phyloP scores from a whole-genome alignment of 2,329 filamentous ascomycete genomes.

The Clarireedia homoeocarpa region DNA sequence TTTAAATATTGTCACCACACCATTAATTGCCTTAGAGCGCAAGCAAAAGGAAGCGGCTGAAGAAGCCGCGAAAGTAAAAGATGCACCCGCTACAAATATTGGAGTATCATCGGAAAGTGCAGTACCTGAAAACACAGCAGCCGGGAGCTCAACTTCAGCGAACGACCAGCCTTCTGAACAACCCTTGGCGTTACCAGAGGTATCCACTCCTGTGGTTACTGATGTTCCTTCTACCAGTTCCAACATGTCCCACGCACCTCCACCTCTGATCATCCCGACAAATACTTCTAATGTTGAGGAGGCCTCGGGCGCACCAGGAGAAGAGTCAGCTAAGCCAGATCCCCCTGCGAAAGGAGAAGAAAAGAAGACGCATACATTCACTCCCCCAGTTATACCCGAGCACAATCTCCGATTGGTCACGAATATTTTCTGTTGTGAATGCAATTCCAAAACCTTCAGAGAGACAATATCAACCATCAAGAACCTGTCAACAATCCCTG shows the following conservation, averaged over 20 bases:
- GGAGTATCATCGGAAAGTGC: neutral
- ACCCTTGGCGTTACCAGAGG: neutral
- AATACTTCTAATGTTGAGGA: neutral
- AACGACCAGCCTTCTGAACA: neutral
- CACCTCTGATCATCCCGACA: neutral
- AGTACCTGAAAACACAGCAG: constrained; percentile 9
- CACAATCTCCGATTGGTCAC: constrained; percentile 90
- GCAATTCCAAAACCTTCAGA: constrained; percentile 95
- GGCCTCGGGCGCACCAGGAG: neutral
- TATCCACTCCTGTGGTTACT: neutral
- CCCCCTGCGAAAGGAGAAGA: constrained; percentile 23
- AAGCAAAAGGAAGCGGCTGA: constrained; percentile 67
- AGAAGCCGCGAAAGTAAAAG: constrained; percentile 38
- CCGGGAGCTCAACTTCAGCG: constrained; percentile 14
- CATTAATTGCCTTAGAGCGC: constrained; percentile 72
- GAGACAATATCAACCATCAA: constrained; percentile 98
- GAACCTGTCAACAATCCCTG: constrained; percentile 88
- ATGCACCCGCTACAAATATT: constrained; percentile 22
- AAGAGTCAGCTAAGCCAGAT: constrained; percentile 22
- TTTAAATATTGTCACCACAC: constrained; percentile 80
- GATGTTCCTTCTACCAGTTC: neutral
- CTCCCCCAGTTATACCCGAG: constrained; percentile 78
- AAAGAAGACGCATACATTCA: constrained; percentile 44
- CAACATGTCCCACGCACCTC: neutral
- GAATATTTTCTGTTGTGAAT: constrained; percentile 93